These are phyloP conservation scores for Diaporthe eres DNA, from an alignment of 2,329 filamentous ascomycete genomes.

Conservation along the genomic window DNA sequence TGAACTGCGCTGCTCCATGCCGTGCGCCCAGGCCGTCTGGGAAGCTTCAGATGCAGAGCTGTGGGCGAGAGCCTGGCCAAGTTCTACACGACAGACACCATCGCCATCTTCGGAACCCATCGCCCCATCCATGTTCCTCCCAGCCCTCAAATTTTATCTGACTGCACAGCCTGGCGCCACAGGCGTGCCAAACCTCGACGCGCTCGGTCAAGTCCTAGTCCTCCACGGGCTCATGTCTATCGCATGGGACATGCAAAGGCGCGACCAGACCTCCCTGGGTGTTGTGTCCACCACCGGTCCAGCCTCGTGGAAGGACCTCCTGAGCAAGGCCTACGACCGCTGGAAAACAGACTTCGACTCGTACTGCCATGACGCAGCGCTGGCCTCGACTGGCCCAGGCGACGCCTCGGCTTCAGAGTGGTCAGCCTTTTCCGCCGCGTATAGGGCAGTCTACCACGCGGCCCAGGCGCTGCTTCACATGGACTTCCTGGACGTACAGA, in stretches of 20 bases:
- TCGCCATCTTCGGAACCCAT: not conserved
- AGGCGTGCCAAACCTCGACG: conserved; percentile 59
- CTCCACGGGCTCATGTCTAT: conserved; percentile 75
- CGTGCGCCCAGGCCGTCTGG: conserved; percentile 69
- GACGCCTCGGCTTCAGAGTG: conserved; percentile 53
- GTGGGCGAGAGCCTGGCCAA: conserved; percentile 45
- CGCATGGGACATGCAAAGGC: conserved; percentile 72
- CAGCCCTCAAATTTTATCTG: conserved; percentile 70
- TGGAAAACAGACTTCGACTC: conserved; percentile 72
- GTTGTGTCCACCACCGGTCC: conserved; percentile 48
- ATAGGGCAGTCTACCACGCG: conserved; percentile 70
- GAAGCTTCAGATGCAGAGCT: conserved; percentile 67
- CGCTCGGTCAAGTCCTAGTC: conserved; percentile 66
- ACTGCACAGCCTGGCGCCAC: conserved; percentile 55
- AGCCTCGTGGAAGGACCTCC: conserved; percentile 62
- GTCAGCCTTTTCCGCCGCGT: conserved; percentile 62
- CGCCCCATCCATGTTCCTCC: conserved; percentile 65
- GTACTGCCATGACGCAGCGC: conserved; percentile 57
- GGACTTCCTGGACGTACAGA: conserved; percentile 73
- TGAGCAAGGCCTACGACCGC: conserved; percentile 66
- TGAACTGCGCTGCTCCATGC: conserved; percentile 69
- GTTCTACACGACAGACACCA: not conserved
- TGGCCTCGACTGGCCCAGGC: conserved; percentile 44
- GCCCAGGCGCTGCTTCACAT: conserved; percentile 69
- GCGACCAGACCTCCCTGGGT: conserved; percentile 73